These are phyloP conservation scores for Cytospora leucostoma DNA, from an alignment of 2,329 filamentous ascomycete genomes.

Conservation along the genomic window DNA sequence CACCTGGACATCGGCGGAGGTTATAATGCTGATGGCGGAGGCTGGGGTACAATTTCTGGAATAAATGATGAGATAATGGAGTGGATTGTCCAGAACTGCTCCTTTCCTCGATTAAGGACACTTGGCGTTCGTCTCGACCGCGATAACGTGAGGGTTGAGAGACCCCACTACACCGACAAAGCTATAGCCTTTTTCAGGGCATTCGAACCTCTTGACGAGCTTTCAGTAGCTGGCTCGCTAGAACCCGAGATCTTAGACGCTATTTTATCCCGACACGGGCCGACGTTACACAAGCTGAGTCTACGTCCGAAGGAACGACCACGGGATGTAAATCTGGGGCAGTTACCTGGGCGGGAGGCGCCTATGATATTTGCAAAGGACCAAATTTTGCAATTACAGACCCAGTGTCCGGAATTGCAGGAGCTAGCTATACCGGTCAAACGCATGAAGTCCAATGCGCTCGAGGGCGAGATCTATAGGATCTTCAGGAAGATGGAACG, in stretches of 20 bases:
- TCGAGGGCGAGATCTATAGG: constrained; percentile 11
- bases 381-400: constrained; percentile 6
- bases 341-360: background rate
- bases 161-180: background rate
- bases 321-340: too few relatives aligned
- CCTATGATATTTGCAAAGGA: constrained; percentile 11
- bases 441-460: background rate
- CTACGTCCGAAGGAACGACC: background rate
- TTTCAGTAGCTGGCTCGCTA: constrained; percentile 4
- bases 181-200: background rate
- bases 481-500: constrained; percentile 7
- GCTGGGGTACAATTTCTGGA: background rate
- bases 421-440: constrained; percentile 6
- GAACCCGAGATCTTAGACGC: constrained; percentile 2
- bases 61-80: constrained; percentile 2
- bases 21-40: background rate
- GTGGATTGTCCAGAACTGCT: constrained; percentile 8
- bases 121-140: background rate
- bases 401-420: background rate
- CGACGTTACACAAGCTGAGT: background rate
- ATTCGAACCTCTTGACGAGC: constrained; percentile 13
- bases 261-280: constrained; percentile 12
- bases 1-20: constrained; percentile 6
- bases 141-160: background rate
- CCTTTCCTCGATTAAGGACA: constrained; percentile 1